These are phyloP conservation scores for Rhododendron simsii DNA, from an alignment of 148 eudicot species.

Conservation along the genomic window DNA sequence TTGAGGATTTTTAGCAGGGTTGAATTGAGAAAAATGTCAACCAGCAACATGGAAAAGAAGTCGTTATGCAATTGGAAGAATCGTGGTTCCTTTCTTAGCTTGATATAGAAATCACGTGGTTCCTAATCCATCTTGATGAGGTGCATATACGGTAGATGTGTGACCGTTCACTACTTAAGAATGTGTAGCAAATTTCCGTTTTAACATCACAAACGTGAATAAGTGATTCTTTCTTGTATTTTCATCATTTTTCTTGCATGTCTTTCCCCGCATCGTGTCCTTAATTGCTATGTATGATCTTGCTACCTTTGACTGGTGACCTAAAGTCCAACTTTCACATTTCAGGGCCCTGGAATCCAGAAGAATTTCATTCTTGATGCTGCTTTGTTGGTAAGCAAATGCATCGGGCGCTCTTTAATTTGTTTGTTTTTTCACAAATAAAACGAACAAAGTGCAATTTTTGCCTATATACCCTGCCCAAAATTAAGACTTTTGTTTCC, in stretches of 20 bases:
- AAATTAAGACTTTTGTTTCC: not conserved
- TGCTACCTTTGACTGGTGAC: slow-evolving; percentile 6
- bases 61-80: not conserved
- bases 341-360: slow-evolving; percentile 74
- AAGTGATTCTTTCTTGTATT: not conserved
- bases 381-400: slow-evolving; percentile 53
- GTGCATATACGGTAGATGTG: not conserved
- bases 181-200: not conserved
- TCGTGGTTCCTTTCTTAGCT: not conserved
- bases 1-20: not conserved
- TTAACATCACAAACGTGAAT: not conserved
- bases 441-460: not conserved
- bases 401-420: not conserved
- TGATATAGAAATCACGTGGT: not conserved
- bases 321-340: not conserved
- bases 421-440: not conserved
- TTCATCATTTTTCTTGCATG: not conserved
- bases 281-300: not conserved
- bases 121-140: not conserved
- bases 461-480: not conserved
- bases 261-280: not conserved
- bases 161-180: not conserved
- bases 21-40: not conserved
- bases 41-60: not conserved
- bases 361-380: slow-evolving; percentile 50